phyloP scores from a whole-genome alignment of 345 rosid species.

The Arabis hirsuta region DNA sequence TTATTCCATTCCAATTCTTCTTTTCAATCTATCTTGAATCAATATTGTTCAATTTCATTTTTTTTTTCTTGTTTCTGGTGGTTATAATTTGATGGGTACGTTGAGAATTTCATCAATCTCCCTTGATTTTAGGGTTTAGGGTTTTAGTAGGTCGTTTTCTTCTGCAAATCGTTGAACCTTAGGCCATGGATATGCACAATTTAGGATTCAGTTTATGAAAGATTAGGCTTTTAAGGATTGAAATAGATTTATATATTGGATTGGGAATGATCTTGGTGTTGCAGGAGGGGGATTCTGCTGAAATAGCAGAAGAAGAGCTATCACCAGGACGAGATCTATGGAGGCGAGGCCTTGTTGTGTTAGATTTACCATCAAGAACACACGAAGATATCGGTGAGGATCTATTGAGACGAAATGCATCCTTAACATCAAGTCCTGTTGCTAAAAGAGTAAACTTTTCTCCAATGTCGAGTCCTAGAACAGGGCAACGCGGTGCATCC shows the following conservation, averaged over 20 bases:
- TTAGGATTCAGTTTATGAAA: slow-evolving; percentile 1
- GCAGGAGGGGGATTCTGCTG: slow-evolving; percentile 58
- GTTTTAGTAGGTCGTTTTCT: slow-evolving; percentile 24
- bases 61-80: neutral
- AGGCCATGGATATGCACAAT: neutral
- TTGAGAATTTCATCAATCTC: slow-evolving; percentile 15
- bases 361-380: slow-evolving; percentile 56
- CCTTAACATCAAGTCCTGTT: slow-evolving; percentile 60
- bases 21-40: neutral
- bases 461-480: slow-evolving; percentile 71
- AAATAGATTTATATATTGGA: neutral
- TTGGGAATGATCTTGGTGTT: slow-evolving; percentile 27
- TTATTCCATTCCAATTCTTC: neutral
- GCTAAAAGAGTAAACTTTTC: slow-evolving; percentile 82
- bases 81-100: slow-evolving; percentile 8
- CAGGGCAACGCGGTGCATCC: slow-evolving; percentile 39
- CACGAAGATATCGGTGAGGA: slow-evolving; percentile 51
- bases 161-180: neutral
- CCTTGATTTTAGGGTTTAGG: slow-evolving; percentile 29
- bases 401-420: slow-evolving; percentile 47
- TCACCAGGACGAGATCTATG: slow-evolving; percentile 38
- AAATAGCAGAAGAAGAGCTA: slow-evolving; percentile 77
- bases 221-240: slow-evolving; percentile 1
- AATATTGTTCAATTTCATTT: neutral
- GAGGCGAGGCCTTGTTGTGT: slow-evolving; percentile 41